phyloP scores from a whole-genome alignment of 441 rosid genomes.

The Pelargonium fulgidum region DNA sequence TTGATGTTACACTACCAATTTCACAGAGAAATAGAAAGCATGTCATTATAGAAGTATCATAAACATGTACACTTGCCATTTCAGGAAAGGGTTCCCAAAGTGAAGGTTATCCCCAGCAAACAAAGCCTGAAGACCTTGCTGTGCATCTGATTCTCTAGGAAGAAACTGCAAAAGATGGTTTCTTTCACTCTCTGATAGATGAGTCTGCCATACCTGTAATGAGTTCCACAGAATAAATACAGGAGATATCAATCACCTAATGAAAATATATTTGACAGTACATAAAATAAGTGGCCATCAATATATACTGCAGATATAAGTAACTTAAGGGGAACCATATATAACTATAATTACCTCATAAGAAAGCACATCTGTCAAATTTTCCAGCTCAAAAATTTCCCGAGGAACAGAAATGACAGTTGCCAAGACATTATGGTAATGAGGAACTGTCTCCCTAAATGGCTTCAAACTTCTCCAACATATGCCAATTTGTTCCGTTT shows the following conservation, averaged over 20 bases:
- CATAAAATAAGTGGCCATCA: too few species aligned
- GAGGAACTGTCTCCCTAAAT: constrained; percentile 39
- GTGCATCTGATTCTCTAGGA: constrained; percentile 54
- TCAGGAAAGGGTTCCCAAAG: constrained; percentile 74
- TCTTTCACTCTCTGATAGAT: constrained; percentile 67
- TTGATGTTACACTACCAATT: neutral
- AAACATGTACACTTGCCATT: constrained; percentile 52
- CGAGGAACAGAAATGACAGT: constrained; percentile 59
- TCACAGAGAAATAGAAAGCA: neutral
- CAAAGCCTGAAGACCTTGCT: constrained; percentile 54
- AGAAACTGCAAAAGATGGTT: constrained; percentile 65
- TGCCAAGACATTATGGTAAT: constrained; percentile 40
- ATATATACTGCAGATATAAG: neutral
- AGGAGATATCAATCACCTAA: constrained; percentile 10
- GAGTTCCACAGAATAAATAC: constrained; percentile 18
- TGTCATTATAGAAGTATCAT: constrained; percentile 9
- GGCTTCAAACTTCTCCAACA: constrained; percentile 59
- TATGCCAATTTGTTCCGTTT: constrained; percentile 76
- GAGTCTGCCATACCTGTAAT: constrained; percentile 63
- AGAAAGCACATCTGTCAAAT: constrained; percentile 58
- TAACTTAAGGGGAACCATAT: neutral
- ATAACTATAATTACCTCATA: constrained; percentile 46
- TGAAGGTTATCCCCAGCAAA: constrained; percentile 72
- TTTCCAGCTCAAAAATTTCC: constrained; percentile 67
- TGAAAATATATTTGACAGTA: constrained; percentile 3